phyloP scores from a whole-genome alignment of 352 stramenopile species.

The Phytopythium sindhum region DNA sequence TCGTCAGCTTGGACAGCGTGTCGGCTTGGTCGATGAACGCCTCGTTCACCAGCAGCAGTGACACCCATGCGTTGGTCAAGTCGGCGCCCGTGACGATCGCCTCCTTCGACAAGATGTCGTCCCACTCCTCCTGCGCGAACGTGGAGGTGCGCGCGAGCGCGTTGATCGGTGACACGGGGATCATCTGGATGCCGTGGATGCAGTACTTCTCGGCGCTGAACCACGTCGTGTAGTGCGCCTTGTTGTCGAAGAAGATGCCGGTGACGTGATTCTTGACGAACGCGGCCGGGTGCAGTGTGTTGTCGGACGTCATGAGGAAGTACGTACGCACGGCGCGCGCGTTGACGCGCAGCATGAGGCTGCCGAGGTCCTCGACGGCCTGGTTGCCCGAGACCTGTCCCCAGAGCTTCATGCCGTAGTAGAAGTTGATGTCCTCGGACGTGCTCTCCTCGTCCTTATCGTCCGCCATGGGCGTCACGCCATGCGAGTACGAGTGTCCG shows the following conservation, averaged over 20 bases:
- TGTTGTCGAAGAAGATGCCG: constrained; percentile 78
- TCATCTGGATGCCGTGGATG: constrained; percentile 84
- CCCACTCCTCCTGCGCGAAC: constrained; percentile 76
- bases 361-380: constrained; percentile 62
- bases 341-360: constrained; percentile 70
- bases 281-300: constrained; percentile 55
- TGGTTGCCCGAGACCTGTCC: constrained; percentile 51
- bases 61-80: constrained; percentile 54
- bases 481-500: constrained; percentile 74
- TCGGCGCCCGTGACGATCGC: constrained; percentile 36
- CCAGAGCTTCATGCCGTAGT: constrained; percentile 79
- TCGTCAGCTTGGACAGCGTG: constrained; percentile 40
- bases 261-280: constrained; percentile 74
- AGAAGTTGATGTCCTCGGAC: constrained; percentile 80
- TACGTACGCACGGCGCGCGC: constrained; percentile 61
- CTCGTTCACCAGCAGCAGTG: constrained; percentile 68
- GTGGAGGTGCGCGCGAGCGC: constrained; percentile 53
- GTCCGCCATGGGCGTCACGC: constrained; percentile 49
- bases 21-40: constrained; percentile 49
- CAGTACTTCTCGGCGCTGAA: constrained; percentile 63
- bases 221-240: constrained; percentile 70
- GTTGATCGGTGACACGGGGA: constrained; percentile 67
- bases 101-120: constrained; percentile 65
- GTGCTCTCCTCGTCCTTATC: constrained; percentile 78
- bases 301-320: constrained; percentile 58